Evolutionary conservation across 148 eudicot species (phyloP), one percentile per base, ranked within the genome.

Genomic region (Camellia sinensis): DNA sequence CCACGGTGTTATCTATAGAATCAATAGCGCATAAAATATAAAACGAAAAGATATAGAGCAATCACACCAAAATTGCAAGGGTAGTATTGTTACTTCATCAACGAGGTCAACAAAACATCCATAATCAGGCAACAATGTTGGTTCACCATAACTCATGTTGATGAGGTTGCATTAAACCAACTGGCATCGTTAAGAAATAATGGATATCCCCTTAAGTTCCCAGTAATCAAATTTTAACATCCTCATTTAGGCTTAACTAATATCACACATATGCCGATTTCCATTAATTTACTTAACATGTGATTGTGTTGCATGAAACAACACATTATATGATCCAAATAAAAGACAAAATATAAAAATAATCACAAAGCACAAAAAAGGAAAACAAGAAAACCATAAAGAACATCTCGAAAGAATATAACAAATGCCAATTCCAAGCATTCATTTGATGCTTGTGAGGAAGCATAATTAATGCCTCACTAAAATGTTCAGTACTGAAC

Each of bases 141-240:
- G 85, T 84, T 96, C 99, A 67, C 99, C 99, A 83, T 91, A 96
- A 84, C 99, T 96, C 99, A 96, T 96, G 84, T 96, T 96, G 85
- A 96, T 96, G 77, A 96, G 91, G 84, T 96, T 97, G 83, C 99
- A 96, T 83, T 93, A 74, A 48, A 71, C 43, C 37, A 73, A 37
- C 6, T 22, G 48, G 54, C 45, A 68, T 60, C 18, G 40, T 63
- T 56, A 17, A 69, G 13, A 7, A 22, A 57, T 53, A 65, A 22
- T n/a, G 12, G 37, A 52, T 69, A 71, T 54, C 6, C 74, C 17
- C 48, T 37, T 13, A 75, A 29, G n/a, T 44, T 73, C 13, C 10
- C 56, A 73, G 37, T 60, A 41, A 45, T 71, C 56, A 37, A 29
- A 43, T 74, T 37, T 12, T 21, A 63, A 62, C 43, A 52, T 46